phyloP scores from a whole-genome alignment of 1,139 yeast species.

The Lodderomyces margitis region DNA sequence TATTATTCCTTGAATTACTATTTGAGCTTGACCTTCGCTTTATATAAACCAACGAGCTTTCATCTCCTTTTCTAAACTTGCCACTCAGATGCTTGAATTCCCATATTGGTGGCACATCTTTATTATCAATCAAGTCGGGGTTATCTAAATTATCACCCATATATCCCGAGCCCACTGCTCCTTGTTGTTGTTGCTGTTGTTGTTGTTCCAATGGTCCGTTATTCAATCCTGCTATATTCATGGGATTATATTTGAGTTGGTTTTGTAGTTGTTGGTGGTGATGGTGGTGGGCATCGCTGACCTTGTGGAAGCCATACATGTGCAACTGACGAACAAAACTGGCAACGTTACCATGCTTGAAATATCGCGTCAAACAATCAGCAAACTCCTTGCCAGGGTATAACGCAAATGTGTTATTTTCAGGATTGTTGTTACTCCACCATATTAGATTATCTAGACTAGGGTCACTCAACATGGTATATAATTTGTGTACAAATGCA shows the following conservation, averaged over 20 bases:
- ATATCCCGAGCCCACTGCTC: neutral
- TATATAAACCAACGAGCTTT: constrained; percentile 59
- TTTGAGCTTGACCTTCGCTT: constrained; percentile 56
- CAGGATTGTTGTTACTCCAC: constrained; percentile 70
- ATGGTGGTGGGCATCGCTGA: constrained; percentile 35
- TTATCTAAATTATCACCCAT: neutral
- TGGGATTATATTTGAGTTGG: neutral
- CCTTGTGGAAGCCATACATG: constrained; percentile 54
- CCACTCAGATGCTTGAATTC: constrained; percentile 87
- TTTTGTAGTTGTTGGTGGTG: constrained; percentile 4
- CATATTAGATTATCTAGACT: constrained; percentile 53
- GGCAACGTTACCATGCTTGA: constrained; percentile 49
- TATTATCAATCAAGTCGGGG: constrained; percentile 18
- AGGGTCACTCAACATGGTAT: constrained; percentile 58
- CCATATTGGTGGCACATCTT: constrained; percentile 54
- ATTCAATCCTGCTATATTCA: neutral
- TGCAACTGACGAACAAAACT: constrained; percentile 48
- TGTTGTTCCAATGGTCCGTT: neutral
- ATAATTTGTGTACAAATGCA: constrained; percentile 64
- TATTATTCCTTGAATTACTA: constrained; percentile 22
- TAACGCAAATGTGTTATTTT: constrained; percentile 57
- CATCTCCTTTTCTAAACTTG: constrained; percentile 72
- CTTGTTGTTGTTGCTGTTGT: neutral
- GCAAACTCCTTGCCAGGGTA: constrained; percentile 55
- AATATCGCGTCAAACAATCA: constrained; percentile 40